Evolutionary conservation across 1,284 basidiomycete species (phyloP), one percentile per base, ranked within the genome.

Genomic region (Moesziomyces sp.): DNA sequence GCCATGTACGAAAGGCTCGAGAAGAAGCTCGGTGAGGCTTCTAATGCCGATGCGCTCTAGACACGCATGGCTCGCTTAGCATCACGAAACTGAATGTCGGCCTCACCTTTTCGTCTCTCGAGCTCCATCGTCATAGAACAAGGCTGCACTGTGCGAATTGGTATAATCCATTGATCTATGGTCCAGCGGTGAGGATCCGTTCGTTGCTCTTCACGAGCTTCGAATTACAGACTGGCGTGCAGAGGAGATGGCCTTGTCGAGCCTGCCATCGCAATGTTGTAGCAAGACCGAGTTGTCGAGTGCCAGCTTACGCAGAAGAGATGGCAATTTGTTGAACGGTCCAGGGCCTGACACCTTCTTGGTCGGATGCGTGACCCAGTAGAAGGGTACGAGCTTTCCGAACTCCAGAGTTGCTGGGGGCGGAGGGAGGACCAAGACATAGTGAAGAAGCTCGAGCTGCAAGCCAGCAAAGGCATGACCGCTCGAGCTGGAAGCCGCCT

Each of bases 1-100:
- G 69, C 63, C 38, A 72, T 72, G 69, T 72, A 72, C 43, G 69
- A 72, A 21, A 62, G 51, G 42, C 55, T 72, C 8, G 63, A 63
- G 14, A 54, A 72, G 55, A 72, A 67, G 52, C 51, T 72, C 38
- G 35, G 59, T 48, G 59, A 58, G 13, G 57, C 64, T 13, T 34
- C 30, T 24, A 42, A 67, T 6, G 23, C 26, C 16, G 45, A 44
- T 3, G 14, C 35, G 1, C 13, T 38, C 14, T 38, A 16, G 35
- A 38, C 5, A 38, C 35, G 14, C 35, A 18, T 14, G 14, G 35
- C 14, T 21, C 21, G 21, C 21, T 21, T 21, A 21, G 21, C 21
- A 21, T 21, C 21, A 21, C 21, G 21, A 21, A 21, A 21, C 21
- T 21, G 21, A 21, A 21, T 21, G 21, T 21, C 21, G 21, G 21